A percentile compares a stretch with the other conserved stretches of the same genome.
phyloP scores from a whole-genome alignment of 805 yeast species.

The Naumovozyma baii region DNA sequence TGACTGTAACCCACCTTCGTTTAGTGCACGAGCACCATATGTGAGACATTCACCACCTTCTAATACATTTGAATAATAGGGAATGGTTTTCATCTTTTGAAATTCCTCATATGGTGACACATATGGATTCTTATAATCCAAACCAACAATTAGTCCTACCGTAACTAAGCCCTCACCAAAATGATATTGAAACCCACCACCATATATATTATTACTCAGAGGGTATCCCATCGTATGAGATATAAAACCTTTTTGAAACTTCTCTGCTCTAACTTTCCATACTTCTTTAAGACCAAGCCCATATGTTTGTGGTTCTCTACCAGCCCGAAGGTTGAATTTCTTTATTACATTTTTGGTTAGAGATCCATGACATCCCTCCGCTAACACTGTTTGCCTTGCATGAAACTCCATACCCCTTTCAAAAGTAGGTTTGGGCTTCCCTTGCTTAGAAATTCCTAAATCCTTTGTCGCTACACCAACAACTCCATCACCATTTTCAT shows the following conservation, averaged over 20 bases:
- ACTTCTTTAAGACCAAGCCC: conserved; percentile 95
- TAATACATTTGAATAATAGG: conserved; percentile 62
- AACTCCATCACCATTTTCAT: conserved; percentile 43
- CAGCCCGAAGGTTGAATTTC: conserved; percentile 57
- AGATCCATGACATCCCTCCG: conserved; percentile 99
- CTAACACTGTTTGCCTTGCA: conserved; percentile 78
- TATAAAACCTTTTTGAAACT: conserved; percentile 70
- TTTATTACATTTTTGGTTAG: conserved; percentile 67
- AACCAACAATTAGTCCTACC: conserved; percentile 88
- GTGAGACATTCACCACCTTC: conserved; percentile 88
- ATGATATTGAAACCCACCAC: conserved; percentile 96
- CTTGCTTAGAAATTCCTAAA: conserved; percentile 70
- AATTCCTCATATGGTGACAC: conserved; percentile 93
- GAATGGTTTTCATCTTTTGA: conserved; percentile 88
- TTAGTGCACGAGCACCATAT: conserved; percentile 91
- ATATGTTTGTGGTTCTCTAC: conserved; percentile 65
- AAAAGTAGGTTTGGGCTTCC: conserved; percentile 70
- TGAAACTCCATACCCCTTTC: conserved; percentile 97
- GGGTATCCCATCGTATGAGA: conserved; percentile 91
- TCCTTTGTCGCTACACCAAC: conserved; percentile 92
- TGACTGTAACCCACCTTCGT: conserved; percentile 94
- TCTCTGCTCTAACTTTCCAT: conserved; percentile 85
- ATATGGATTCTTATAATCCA: conserved; percentile 92
- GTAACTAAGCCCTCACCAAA: conserved; percentile 89
- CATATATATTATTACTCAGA: conserved; percentile 60